These are phyloP conservation scores for Nothomitra cinnamomea DNA, from an alignment of 2,329 filamentous ascomycete species.

Conservation along the genomic window DNA sequence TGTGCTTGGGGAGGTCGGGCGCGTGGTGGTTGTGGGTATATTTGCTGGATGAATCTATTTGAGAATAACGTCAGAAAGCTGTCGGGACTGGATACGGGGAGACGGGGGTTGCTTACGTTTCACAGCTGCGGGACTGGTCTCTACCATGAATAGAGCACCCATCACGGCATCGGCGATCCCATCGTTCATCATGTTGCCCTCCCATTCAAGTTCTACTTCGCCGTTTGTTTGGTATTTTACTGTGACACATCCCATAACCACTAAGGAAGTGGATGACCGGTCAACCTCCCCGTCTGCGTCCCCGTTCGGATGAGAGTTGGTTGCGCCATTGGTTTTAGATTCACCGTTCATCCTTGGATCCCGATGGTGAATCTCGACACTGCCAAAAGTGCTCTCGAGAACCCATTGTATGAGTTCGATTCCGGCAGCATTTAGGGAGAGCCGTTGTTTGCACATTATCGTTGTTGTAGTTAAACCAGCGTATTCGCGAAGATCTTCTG, in stretches of 20 bases:
- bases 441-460: constrained; percentile 78
- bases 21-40: constrained; percentile 32
- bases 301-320: constrained; percentile 6
- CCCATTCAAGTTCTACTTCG: constrained; percentile 86
- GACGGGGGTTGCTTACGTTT: constrained; percentile 45
- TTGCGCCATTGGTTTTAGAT: constrained; percentile 23
- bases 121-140: constrained; percentile 86
- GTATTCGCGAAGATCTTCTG: constrained; percentile 88
- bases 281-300: constrained; percentile 15
- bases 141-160: constrained; percentile 78
- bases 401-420: constrained; percentile 88
- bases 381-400: constrained; percentile 83
- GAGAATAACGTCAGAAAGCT: background rate
- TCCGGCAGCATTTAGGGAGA: constrained; percentile 74
- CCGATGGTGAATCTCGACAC: constrained; percentile 49
- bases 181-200: constrained; percentile 94
- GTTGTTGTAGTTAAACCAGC: constrained; percentile 93
- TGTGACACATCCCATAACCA: constrained; percentile 79
- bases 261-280: constrained; percentile 41
- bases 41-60: constrained; percentile 36
- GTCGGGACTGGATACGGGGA: too few species aligned
- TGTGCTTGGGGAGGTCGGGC: constrained; percentile 27
- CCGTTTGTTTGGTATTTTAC: constrained; percentile 63
- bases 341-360: constrained; percentile 16
- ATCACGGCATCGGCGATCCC: constrained; percentile 95